Conservation (phyloP, 306 rosid genomes). For the Purshia tridentata region DNA sequence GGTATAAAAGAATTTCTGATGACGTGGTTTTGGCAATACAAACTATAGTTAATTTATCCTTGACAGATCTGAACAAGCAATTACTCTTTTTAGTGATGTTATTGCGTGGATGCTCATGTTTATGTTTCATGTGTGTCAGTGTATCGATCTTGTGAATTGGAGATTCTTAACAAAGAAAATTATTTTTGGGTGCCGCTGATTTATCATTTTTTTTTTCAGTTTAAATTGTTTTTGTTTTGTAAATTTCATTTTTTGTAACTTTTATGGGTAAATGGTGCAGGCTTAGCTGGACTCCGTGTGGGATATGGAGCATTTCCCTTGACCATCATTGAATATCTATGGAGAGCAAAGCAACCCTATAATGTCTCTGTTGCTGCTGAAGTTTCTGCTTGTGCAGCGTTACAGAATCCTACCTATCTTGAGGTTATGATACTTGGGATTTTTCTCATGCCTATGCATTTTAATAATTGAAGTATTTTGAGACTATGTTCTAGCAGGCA, state of each 20-base stretch:
- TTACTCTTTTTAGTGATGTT: no score
- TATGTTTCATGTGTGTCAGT: no score
- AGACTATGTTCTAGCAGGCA: not conserved
- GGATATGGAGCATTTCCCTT: constrained; percentile 98
- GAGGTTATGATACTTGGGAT: constrained; percentile 48
- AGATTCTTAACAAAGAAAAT: no score
- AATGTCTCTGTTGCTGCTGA: constrained; percentile 97
- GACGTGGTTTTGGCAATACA: no score
- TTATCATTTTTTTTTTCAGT: not conserved
- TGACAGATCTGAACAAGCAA: no score
- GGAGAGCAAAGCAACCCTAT: constrained; percentile 99
- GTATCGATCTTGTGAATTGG: no score
- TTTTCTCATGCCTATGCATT: not conserved
- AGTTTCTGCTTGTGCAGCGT: constrained; percentile 87
- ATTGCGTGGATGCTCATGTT: no score
- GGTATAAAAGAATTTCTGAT: no score
- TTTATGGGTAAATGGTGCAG: constrained; percentile 40
- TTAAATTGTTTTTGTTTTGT: not conserved
- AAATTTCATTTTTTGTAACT: not conserved
- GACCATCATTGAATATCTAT: constrained; percentile 79
- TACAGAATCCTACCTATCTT: constrained; percentile 80
- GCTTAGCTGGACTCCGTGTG: constrained; percentile 98
- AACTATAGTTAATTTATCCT: no score
- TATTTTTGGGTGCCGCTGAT: not conserved
- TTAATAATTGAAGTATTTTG: constrained; percentile 6